Evolutionary conservation across 441 rosid genomes (phyloP), one percentile per base, ranked within the genome.

Genomic region (Eruca vesicaria): DNA sequence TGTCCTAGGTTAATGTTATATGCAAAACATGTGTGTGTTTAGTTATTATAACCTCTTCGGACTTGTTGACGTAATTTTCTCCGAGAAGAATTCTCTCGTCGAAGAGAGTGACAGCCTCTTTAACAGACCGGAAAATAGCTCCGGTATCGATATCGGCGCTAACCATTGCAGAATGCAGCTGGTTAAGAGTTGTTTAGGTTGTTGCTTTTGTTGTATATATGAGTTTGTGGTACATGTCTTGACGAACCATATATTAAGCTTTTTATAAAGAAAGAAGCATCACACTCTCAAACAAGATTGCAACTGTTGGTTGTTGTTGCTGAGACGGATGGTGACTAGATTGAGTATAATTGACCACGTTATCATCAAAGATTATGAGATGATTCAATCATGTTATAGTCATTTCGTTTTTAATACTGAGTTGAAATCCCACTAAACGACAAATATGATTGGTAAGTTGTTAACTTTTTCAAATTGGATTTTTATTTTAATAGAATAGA

Each of bases 81-180:
- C 86, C 90, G 0, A 79, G 90, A 36, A 89, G 75, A 66, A 89
- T 83, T 56, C 81, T 82, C 56, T 89, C 92, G 23, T 84, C 90
- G 56, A 89, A 89, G 77, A 87, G 76, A 26, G 75, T 50, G 9
- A 87, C 86, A 0, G 92, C 94, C 62, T 89, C 94, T 67, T 78
- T 87, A 56, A 89, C 94, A 0, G 94, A 89, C 72, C 80, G 81
- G 81, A 89, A 89, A 1, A 92, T 92, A 5, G 87, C 80, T 78
- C 88, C 67, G 0, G 90, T 89, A 45, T 89, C 92, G 31, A 89
- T 87, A 73, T 85, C 87, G 0, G 83, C 94, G 1, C 88, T 70
- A 38, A 89, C 92, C 58, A 76, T 63, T 5, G 79, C 76, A 50
- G 23, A 7, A 18, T 23, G 7, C 9, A 67, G 32, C 32, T 66